A percentile compares a stretch with the other conserved stretches of the same genome.
These are phyloP conservation scores for Tolypocladium album DNA, from an alignment of 2,329 filamentous ascomycete species.

Conservation along the genomic window DNA sequence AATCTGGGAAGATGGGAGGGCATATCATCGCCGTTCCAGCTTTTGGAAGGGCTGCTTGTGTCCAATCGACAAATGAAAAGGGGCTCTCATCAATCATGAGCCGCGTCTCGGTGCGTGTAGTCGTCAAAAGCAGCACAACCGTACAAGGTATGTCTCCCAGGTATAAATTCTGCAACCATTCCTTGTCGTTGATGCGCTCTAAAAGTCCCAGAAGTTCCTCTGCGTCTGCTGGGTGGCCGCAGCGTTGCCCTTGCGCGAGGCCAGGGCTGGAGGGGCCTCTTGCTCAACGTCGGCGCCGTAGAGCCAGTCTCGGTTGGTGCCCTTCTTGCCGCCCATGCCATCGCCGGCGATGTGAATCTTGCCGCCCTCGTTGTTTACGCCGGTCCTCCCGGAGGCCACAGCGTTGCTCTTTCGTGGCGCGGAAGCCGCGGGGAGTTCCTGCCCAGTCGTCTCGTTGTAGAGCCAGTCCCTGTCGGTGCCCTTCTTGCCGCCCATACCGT, in stretches of 20 bases:
- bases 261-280: constrained; percentile 17
- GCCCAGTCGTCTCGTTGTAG: constrained; percentile 19
- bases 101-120: constrained; percentile 18
- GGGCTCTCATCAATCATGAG: constrained; percentile 21
- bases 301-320: constrained; percentile 44
- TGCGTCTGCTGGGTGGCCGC: constrained; percentile 7
- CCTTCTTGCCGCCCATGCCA: constrained; percentile 53
- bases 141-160: not conserved
- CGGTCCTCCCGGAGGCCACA: constrained; percentile 1
- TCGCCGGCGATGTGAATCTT: constrained; percentile 42
- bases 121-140: constrained; percentile 9
- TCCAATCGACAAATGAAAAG: constrained; percentile 3
- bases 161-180: constrained; percentile 1
- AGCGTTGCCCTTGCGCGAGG: constrained; percentile 20
- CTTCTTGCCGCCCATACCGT: constrained; percentile 55
- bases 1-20: not conserved
- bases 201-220: constrained; percentile 38
- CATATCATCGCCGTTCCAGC: not conserved
- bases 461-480: constrained; percentile 45
- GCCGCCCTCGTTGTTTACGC: constrained; percentile 27
- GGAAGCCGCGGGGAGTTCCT: constrained; percentile 15
- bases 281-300: constrained; percentile 40
- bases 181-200: constrained; percentile 8
- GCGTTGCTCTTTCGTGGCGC: constrained; percentile 21
- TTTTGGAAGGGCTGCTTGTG: not conserved